Evolutionary conservation across 768 basidiomycete genomes (phyloP).

Genomic region (Termitomyces sp.): DNA sequence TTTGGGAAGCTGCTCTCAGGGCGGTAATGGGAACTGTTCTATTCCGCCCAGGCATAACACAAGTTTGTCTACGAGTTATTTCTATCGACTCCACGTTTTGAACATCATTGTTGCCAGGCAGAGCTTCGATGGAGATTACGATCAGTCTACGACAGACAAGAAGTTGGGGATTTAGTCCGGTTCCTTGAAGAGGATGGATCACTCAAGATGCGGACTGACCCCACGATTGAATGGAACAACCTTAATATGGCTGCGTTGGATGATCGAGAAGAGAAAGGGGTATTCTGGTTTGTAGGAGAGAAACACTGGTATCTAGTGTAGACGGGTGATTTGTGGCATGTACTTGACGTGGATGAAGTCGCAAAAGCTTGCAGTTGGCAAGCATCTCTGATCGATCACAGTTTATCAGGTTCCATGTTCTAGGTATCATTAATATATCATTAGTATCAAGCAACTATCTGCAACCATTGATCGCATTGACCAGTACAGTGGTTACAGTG

Average conservation of each 20-base stretch:
- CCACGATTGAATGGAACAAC: conserved; percentile 17
- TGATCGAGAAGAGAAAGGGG: conserved; percentile 46
- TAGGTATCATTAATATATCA: too few species aligned
- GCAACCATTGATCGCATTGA: too few species aligned
- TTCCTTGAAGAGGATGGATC: conserved; percentile 52
- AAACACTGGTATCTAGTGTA: conserved; percentile 69
- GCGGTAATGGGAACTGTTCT: conserved; percentile 65
- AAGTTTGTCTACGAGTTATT: conserved; percentile 43
- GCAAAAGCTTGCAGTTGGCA: neutral
- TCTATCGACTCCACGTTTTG: neutral
- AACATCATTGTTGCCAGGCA: conserved; percentile 36
- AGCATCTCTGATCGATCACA: neutral
- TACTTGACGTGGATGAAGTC: conserved; percentile 3
- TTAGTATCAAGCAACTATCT: too few species aligned
- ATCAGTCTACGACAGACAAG: conserved; percentile 72
- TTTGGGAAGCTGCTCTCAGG: conserved; percentile 70
- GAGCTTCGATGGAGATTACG: conserved; percentile 73
- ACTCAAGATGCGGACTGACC: conserved; percentile 31
- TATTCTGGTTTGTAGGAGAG: conserved; percentile 56
- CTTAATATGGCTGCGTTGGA: conserved; percentile 34
- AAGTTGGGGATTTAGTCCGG: conserved; percentile 59
- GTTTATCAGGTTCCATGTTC: too few species aligned
- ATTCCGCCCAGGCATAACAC: conserved; percentile 70
- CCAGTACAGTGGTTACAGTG: neutral
- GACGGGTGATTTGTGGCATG: conserved; percentile 5